phyloP scores from a whole-genome alignment of 1,139 yeast species.

The Yamadazyma spencermartinsiae region DNA sequence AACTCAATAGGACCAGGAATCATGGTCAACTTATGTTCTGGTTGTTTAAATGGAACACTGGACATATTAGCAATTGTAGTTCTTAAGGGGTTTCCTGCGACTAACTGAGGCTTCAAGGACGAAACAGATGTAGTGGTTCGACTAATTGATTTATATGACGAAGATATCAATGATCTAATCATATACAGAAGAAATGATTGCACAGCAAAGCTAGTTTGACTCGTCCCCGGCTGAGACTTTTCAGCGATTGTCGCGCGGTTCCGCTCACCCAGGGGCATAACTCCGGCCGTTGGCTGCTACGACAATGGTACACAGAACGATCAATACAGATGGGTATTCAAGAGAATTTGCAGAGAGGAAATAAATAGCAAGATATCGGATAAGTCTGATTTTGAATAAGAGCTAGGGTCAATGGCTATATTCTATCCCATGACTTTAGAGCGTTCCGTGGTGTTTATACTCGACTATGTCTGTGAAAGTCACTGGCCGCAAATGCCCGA shows the following conservation, averaged over 20 bases:
- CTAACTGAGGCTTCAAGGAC: background rate
- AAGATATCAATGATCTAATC: background rate
- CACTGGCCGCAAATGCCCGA: too few species aligned
- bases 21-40: slow-evolving; percentile 59
- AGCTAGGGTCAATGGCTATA: background rate
- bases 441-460: too few species aligned
- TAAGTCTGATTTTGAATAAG: too few species aligned
- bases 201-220: too few species aligned
- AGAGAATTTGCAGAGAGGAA: too few species aligned
- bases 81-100: background rate
- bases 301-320: background rate
- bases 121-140: background rate
- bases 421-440: too few species aligned
- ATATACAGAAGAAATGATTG: too few species aligned
- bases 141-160: background rate
- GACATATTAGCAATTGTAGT: slow-evolving; percentile 20
- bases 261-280: background rate
- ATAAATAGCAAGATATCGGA: too few species aligned
- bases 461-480: too few species aligned
- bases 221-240: too few species aligned
- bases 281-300: background rate
- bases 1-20: slow-evolving; percentile 96
- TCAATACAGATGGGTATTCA: too few species aligned
- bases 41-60: slow-evolving; percentile 39
- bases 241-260: background rate